Evolutionary conservation across 2,329 filamentous ascomycete species (phyloP).

Genomic region (Aspergillus sp.): DNA sequence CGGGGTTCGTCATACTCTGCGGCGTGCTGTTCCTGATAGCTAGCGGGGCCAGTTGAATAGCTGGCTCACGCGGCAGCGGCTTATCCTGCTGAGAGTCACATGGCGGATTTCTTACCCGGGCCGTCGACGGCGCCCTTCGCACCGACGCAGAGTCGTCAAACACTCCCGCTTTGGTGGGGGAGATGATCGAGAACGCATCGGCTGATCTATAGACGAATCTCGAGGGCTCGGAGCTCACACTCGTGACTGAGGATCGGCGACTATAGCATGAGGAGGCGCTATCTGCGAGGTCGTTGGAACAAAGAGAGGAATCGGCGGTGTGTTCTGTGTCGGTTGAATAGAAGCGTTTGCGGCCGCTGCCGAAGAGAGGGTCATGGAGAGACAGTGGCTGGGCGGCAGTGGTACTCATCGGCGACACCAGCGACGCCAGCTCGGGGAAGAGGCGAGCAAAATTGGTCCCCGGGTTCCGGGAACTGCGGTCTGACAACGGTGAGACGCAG

Average conservation of each 20-base stretch:
- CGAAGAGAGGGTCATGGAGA: background rate
- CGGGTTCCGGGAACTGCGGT: slow-evolving; percentile 14
- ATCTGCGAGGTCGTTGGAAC: slow-evolving; percentile 25
- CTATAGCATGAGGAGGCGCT: slow-evolving; percentile 36
- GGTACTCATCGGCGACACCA: slow-evolving; percentile 23
- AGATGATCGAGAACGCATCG: slow-evolving; percentile 25
- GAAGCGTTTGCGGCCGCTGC: background rate
- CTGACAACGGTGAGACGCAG: slow-evolving; percentile 25
- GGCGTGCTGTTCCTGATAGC: slow-evolving; percentile 17
- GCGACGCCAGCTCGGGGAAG: slow-evolving; percentile 28
- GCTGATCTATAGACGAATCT: slow-evolving; percentile 15
- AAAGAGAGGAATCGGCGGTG: slow-evolving; percentile 17
- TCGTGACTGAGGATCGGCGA: slow-evolving; percentile 32
- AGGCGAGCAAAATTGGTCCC: slow-evolving; percentile 24
- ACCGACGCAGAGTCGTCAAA: slow-evolving; percentile 31
- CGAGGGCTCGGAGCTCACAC: slow-evolving; percentile 26
- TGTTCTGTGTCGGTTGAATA: slow-evolving; percentile 1
- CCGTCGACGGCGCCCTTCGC: slow-evolving; percentile 12
- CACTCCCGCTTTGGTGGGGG: slow-evolving; percentile 23
- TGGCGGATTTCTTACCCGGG: slow-evolving; percentile 18
- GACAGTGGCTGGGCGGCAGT: background rate
- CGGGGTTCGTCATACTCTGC: background rate
- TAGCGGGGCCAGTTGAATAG: slow-evolving; percentile 27
- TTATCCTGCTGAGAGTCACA: slow-evolving; percentile 35
- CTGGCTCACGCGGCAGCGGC: slow-evolving; percentile 39